Evolutionary conservation across 257 asterid genomes (phyloP), one percentile per base, ranked within the genome.

Genomic region (Ballota nigra): DNA sequence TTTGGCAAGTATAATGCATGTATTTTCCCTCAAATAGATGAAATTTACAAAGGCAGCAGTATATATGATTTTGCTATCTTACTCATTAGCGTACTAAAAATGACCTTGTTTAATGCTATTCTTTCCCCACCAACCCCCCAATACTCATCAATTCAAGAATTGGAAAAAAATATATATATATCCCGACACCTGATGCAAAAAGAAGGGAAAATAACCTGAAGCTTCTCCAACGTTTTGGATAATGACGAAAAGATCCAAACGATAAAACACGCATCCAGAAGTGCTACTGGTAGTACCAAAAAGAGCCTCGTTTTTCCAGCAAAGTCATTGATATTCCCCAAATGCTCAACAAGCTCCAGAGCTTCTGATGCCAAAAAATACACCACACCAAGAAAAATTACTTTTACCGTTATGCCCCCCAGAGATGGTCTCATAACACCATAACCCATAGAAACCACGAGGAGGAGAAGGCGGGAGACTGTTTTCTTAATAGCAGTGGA

Each of bases 321-420:
- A 45, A 92, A 88, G 80, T 95, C 99, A 64, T 92, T 95, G 77
- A 95, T 88, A 77, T 89, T 95, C 31, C 98, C 99, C 86, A 95
- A 83, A 83, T 95, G 97, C 85, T 95, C 99, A 70, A 92, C 91
- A 47, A 95, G 98, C 83, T 95, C 99, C 70, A 95, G 79, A 8
- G 95, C 99, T 73, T 95, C 99, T 56, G 99, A 92, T 71, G 99
- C 99, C 82, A 86, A 63, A 76, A 95, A 95, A 80, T 95, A 95
- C 4, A 86, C 87, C 55, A 82, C 75, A 28, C 96, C 97, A 68
- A 95, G 92, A 81, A 95, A 88, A 68, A 84, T 61, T 11, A 95
- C 86, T 78, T 86, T 95, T 9, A 88, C 74, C 19, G 88, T 84
- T 71, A 95, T 79, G 66, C 93, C 92, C 36, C 96, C 99, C 5